These are phyloP conservation scores for Piromyces finnis DNA, from an alignment of 192 early-diverging fungal genomes.

Conservation along the genomic window DNA sequence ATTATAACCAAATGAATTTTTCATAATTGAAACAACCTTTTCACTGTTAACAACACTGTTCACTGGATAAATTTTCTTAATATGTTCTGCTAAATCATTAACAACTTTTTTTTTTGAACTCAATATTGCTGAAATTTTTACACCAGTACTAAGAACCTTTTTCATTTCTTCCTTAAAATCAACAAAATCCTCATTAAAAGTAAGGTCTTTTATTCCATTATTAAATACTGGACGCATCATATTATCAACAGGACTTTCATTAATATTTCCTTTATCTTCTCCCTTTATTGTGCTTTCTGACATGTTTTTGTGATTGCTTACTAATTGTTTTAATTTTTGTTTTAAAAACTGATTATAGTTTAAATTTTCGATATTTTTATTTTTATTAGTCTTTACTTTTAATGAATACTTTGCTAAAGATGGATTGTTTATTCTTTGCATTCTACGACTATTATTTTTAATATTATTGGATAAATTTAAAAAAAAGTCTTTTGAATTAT, in stretches of 20 bases:
- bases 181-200: background rate
- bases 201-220: no score
- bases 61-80: background rate
- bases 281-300: background rate
- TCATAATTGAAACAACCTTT: background rate
- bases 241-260: no score
- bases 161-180: background rate
- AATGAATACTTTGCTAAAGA: background rate
- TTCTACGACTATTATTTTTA: background rate
- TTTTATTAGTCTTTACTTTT: background rate
- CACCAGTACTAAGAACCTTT: background rate
- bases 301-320: background rate
- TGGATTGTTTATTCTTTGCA: background rate
- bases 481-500: no score
- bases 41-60: background rate
- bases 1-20: background rate
- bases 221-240: no score
- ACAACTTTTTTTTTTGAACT: background rate
- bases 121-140: background rate
- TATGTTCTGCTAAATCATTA: background rate
- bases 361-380: background rate
- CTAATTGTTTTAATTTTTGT: background rate
- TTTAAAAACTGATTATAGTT: background rate
- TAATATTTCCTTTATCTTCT: background rate
- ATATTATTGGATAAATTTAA: no score